Base-by-base conservation (phyloP, 1,139 yeast species). In the Kurtzmaniella quercitrusa region DNA sequence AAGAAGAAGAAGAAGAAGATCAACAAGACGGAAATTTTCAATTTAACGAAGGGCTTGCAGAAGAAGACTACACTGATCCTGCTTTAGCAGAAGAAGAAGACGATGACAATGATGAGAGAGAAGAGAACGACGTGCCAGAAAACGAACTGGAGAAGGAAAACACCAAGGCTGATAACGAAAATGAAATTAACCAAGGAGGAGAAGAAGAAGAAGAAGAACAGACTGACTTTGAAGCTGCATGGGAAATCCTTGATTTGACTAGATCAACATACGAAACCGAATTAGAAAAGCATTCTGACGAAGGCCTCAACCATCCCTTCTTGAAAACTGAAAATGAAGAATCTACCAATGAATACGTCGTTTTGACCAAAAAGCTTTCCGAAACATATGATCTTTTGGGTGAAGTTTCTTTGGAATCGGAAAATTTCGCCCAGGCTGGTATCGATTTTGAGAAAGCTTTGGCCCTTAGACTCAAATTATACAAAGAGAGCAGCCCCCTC, bases 401-500 rank as follows among this genome's bases (percentile, higher is more conserved):
- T 18, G 98, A 93, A 59, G 86, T 91, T 6, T 85, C 95, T 0
- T 68, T 90, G 37, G 97, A 90, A 58, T 81, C 91, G 2, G 91
- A 90, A 53, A 87, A 88, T 61, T 88, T 88, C 58, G 65, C 69
- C 12, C 95, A 88, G 60, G 87, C 96, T 0, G 79, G 83, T 0
- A 68, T 65, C 19, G 96, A 90, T 59, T 76, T 87, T 46, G 66
- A 70, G 40, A 65, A 75, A 12, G 71, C 88, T 42, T 71, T 86
- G 38, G 65, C 75, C 17, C 63, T 85, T 41, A 76, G 91, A 58
- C 56, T 68, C 41, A 68, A 79, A 48, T 64, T 88, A 34, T 82
- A 75, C 56, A 62, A 75, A 15, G 62, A 62, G n/a, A 62, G 68
- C 6, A 78, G 88, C 1, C 73, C 85, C 1, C 65, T 81, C 34